Percentiles rank a stretch among this genome's conserved stretches.
phyloP scores from a whole-genome alignment of 139 green algal genomes.

The Chlorella vulgaris region DNA sequence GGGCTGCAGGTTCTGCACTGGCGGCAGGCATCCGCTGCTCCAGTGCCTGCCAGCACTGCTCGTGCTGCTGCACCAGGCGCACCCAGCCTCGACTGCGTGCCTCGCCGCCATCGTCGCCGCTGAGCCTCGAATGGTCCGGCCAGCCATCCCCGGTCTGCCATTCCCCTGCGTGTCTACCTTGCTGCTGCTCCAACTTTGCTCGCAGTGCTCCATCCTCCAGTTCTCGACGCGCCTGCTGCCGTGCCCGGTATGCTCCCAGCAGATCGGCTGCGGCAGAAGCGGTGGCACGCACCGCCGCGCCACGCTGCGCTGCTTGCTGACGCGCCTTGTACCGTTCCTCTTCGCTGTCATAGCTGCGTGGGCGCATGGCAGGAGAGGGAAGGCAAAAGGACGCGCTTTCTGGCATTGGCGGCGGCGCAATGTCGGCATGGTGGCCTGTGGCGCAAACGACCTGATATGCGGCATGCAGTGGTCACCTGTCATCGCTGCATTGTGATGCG shows the following conservation, averaged over 20 bases:
- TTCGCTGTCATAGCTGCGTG: constrained; percentile 46
- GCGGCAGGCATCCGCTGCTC: background rate
- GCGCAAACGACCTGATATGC: too few relatives aligned
- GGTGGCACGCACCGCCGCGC: background rate
- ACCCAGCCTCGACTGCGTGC: background rate
- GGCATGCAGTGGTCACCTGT: too few relatives aligned
- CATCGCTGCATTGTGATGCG: too few relatives aligned
- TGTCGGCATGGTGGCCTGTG: background rate
- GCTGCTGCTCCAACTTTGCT: constrained; percentile 15
- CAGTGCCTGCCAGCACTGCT: constrained; percentile 8
- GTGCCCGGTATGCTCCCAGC: background rate
- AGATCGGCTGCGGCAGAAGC: background rate
- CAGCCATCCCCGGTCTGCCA: background rate
- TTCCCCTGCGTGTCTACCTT: background rate
- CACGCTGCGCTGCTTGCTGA: background rate
- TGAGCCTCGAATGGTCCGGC: background rate
- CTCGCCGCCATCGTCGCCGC: too few relatives aligned
- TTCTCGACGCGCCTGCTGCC: background rate
- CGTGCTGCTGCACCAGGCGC: constrained; percentile 10
- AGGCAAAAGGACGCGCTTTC: background rate
- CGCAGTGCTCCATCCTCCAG: constrained; percentile 3
- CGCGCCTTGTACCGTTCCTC: constrained; percentile 35
- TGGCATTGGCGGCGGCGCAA: background rate
- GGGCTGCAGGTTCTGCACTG: background rate
- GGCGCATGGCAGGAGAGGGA: background rate